Base-by-base conservation (phyloP, 129 eudicot species). In the Pittosporum tobira region DNA sequence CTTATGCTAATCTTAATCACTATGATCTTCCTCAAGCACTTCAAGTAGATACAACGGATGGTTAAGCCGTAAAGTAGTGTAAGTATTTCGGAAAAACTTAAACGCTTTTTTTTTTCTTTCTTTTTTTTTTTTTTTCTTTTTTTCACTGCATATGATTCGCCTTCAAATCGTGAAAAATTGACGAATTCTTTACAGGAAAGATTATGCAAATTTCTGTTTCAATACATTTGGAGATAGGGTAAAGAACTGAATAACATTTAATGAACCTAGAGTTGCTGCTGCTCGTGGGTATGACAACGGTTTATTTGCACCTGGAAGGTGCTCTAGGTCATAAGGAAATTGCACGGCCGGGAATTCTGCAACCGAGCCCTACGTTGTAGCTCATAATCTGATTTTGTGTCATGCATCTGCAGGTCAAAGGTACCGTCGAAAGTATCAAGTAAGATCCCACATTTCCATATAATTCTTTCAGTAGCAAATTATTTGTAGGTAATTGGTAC, bases 1-100 rank as follows among this genome's bases (percentile, higher is more conserved):
- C 95, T 15, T 87, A 79, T 43, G 91, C 91, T n/a, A 87, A 82
- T 77, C 91, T 87, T 7, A 79, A 82, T 82, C 91, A 87, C 65
- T 87, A n/a, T n/a, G n/a, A n/a, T n/a, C n/a, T n/a, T n/a, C n/a
- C n/a, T n/a, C n/a, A n/a, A n/a, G n/a, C n/a, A 16, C 94, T 87
- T 51, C 83, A 87, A 60, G 68, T 18, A 71, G 73, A 19, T 87
- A 87, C 73, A 66, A 74, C 6, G 94, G 96, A 53, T 83, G 90
- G 93, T 66, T 83, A 57, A 46, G 74, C 67, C 76, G 26, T 47
- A 51, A 78, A 66, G 88, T 87, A 50, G 85, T 83, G 96, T 87
- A 77, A 31, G 96, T 71, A n/a, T n/a, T n/a, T n/a, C n/a, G n/a
- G n/a, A n/a, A n/a, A n/a, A n/a, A n/a, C n/a, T n/a, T n/a, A n/a